Evolutionary conservation across 345 rosid genomes (phyloP).

Genomic region (Euphorbia tirucalli): DNA sequence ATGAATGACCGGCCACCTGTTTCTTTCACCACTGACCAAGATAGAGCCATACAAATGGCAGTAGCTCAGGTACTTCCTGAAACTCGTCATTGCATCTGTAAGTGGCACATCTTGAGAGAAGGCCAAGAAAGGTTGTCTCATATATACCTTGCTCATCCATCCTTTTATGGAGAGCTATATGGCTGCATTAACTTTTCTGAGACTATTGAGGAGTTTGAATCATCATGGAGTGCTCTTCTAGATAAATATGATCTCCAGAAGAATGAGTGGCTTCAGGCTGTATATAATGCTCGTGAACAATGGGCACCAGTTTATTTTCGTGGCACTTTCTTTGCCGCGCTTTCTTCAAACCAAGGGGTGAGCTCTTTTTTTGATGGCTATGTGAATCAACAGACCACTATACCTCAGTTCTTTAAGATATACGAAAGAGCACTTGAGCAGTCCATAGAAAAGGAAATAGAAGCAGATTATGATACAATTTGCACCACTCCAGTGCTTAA

Average conservation of each 20-base stretch:
- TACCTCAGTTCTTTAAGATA: conserved; percentile 55
- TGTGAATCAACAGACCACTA: conserved; percentile 58
- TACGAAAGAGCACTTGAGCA: conserved; percentile 59
- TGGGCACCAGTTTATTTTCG: conserved; percentile 79
- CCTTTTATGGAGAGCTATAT: conserved; percentile 57
- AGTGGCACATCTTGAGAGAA: conserved; percentile 70
- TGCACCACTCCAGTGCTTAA: conserved; percentile 48
- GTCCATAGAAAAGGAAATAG: conserved; percentile 58
- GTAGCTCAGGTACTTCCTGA: conserved; percentile 55
- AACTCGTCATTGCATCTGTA: conserved; percentile 66
- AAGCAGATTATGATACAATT: conserved; percentile 60
- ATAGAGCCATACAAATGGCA: conserved; percentile 64
- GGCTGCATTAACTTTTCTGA: conserved; percentile 62
- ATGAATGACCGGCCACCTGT: conserved; percentile 53
- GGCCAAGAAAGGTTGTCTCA: conserved; percentile 73
- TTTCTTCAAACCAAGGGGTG: conserved; percentile 55
- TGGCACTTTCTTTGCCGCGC: conserved; percentile 56
- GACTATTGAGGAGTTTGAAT: conserved; percentile 62
- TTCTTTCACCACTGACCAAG: conserved; percentile 67
- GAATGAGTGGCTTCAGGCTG: conserved; percentile 64
- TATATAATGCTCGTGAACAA: conserved; percentile 56
- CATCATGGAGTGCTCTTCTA: conserved; percentile 48
- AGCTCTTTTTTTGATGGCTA: conserved; percentile 59
- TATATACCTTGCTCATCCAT: conserved; percentile 53
- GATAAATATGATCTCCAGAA: conserved; percentile 48